Percentiles rank a stretch among this genome's conserved stretches.
These are phyloP conservation scores for Suhomyces bolitotheri DNA, from an alignment of 1,139 yeast genomes.

Conservation along the genomic window DNA sequence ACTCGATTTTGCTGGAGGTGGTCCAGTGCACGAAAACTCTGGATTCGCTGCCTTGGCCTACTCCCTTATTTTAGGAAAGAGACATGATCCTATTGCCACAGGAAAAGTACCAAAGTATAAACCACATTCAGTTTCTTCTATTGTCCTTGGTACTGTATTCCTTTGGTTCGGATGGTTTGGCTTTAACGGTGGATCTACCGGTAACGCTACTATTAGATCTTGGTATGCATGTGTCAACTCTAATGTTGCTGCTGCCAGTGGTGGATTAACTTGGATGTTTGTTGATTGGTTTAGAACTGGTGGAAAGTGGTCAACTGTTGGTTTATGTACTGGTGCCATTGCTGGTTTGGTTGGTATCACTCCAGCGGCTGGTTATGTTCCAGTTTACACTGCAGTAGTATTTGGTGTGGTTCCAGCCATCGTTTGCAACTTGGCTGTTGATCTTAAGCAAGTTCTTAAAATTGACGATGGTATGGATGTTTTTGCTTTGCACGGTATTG, in stretches of 20 bases:
- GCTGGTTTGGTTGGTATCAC: slow-evolving; percentile 96
- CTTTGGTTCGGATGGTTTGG: slow-evolving; percentile 99
- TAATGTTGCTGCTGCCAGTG: slow-evolving; percentile 87
- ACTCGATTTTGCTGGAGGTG: slow-evolving; percentile 96
- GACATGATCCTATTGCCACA: slow-evolving; percentile 76
- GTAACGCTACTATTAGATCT: slow-evolving; percentile 86
- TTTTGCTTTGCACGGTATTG: slow-evolving; percentile 90
- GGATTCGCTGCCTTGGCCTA: slow-evolving; percentile 95
- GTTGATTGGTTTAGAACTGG: slow-evolving; percentile 88
- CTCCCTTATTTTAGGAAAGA: slow-evolving; percentile 86
- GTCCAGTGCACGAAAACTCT: slow-evolving; percentile 93
- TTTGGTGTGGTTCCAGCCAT: slow-evolving; percentile 81
- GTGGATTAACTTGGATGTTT: slow-evolving; percentile 92
- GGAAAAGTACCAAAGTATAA: slow-evolving; percentile 80
- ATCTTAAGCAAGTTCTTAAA: slow-evolving; percentile 65
- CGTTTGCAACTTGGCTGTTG: slow-evolving; percentile 82
- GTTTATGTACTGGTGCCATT: slow-evolving; percentile 89
- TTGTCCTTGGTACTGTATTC: slow-evolving; percentile 91
- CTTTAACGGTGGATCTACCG: slow-evolving; percentile 96
- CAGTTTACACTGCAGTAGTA: slow-evolving; percentile 81
- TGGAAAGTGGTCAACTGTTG: slow-evolving; percentile 92
- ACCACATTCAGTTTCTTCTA: slow-evolving; percentile 87
- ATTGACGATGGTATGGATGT: slow-evolving; percentile 97
- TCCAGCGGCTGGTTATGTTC: slow-evolving; percentile 96
- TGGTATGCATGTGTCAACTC: slow-evolving; percentile 93